These are phyloP conservation scores for Paecilomyces niveus DNA, from an alignment of 2,329 filamentous ascomycete genomes.

Conservation along the genomic window DNA sequence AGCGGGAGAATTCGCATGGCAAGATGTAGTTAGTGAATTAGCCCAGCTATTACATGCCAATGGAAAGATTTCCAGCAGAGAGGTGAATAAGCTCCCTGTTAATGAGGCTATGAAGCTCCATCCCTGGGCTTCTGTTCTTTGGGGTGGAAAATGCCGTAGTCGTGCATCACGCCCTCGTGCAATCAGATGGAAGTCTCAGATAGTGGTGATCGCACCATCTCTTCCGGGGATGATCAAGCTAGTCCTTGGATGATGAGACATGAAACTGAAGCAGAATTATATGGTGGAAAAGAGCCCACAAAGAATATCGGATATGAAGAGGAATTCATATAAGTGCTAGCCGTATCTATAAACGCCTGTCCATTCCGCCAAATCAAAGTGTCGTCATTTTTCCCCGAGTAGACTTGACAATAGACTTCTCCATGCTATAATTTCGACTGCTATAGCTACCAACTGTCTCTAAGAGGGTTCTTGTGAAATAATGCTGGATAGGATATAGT, in stretches of 20 bases:
- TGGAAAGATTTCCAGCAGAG: neutral
- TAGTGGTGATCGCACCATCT: neutral
- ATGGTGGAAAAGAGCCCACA: neutral
- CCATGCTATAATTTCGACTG: too few species aligned
- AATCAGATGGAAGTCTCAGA: constrained; percentile 13
- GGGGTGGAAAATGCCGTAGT: constrained; percentile 25
- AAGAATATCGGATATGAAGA: neutral
- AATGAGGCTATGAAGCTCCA: neutral
- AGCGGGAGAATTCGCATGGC: neutral
- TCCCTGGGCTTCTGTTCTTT: neutral
- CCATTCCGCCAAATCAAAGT: too few species aligned
- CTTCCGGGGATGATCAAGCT: neutral
- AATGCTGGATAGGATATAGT: too few species aligned
- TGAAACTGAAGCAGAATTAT: neutral
- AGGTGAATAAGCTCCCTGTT: neutral
- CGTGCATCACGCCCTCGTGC: constrained; percentile 13
- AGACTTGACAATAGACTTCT: too few species aligned
- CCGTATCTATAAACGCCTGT: too few species aligned
- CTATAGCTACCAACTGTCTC: too few species aligned
- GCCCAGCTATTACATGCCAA: neutral
- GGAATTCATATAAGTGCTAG: too few species aligned
- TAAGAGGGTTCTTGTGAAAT: too few species aligned
- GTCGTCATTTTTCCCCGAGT: too few species aligned
- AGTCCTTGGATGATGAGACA: neutral
- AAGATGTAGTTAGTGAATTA: neutral